phyloP scores from a whole-genome alignment of 2,329 filamentous ascomycete species.

The Monosporascus sp. region DNA sequence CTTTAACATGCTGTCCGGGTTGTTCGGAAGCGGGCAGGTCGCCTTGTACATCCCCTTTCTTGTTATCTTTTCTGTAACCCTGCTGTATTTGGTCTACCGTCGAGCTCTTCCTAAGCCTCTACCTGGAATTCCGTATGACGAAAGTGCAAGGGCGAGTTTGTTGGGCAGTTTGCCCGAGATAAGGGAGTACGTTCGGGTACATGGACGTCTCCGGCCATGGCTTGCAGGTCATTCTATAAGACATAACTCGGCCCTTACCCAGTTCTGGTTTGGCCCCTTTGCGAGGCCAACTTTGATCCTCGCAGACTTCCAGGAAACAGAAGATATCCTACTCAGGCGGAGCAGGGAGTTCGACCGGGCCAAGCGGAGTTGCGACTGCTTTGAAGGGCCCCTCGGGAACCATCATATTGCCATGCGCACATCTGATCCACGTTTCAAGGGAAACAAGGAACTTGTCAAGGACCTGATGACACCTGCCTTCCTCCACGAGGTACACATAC shows the following conservation, averaged over 20 bases:
- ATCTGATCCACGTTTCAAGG: slow-evolving; percentile 25
- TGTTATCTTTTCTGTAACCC: background rate
- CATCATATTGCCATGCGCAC: slow-evolving; percentile 30
- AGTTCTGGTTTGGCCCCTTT: slow-evolving; percentile 29
- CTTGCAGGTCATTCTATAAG: slow-evolving; percentile 7
- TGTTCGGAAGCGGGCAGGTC: background rate
- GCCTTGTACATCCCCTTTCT: background rate
- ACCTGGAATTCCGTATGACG: slow-evolving; percentile 24
- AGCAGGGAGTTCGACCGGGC: slow-evolving; percentile 28
- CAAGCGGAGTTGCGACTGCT: slow-evolving; percentile 11
- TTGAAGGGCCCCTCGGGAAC: slow-evolving; percentile 14
- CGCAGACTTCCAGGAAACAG: slow-evolving; percentile 25
- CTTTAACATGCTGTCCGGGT: background rate
- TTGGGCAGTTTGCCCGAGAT: slow-evolving; percentile 20
- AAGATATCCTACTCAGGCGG: slow-evolving; percentile 28
- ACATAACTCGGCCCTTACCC: slow-evolving; percentile 22
- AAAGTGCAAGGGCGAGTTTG: slow-evolving; percentile 9
- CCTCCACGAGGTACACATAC: slow-evolving; percentile 16
- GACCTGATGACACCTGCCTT: slow-evolving; percentile 33
- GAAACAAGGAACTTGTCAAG: slow-evolving; percentile 26
- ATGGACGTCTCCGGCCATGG: slow-evolving; percentile 9
- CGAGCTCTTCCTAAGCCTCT: slow-evolving; percentile 22
- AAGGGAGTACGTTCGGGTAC: slow-evolving; percentile 4
- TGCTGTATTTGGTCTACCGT: slow-evolving; percentile 9
- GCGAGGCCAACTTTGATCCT: slow-evolving; percentile 26